Base-by-base conservation (phyloP, 2,329 filamentous ascomycete species). In the Bisporella sp. region DNA sequence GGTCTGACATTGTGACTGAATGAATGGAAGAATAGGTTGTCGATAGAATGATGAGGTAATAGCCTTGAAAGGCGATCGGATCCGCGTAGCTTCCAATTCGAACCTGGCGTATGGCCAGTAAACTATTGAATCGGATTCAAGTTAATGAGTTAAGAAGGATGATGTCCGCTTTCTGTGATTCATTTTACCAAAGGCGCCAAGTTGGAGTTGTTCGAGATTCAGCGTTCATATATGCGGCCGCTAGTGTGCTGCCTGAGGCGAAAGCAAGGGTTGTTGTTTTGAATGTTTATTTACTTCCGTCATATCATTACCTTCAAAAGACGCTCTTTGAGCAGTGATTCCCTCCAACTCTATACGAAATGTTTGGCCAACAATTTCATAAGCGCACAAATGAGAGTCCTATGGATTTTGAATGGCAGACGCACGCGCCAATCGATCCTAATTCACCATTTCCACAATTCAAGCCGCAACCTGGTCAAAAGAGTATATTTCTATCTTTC, bases 381-480 rank as follows among this genome's bases (percentile, higher is more conserved):
- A 72, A 72, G 57, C 72, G 81, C 59, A 79, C 75, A 2, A 76
- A 71, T 56, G 80, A 84, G 66, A 72, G 77, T 54, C 79, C 72
- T 55, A 85, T 85, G 81, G 81, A 84, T 59, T 85, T 78, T 77
- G 78, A 84, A 63, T 84, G 81, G 64, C 75, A 83, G 59, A 73
- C 71, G 31, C 66, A 70, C 45, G 79, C 75, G 1, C 79, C 79
- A 13, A 66, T 80, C 53, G 81, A 84, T 66, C 74, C 73, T 13
- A 79, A 77, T 7, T 83, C 80, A 56, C 81, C 81, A 2, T 84
- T 84, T 64, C 71, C 75, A 21, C 77, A 80, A 55, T 72, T 76
- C 37, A 70, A 72, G 39, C 50, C 56, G 12, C 56, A 59, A 21
- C 50, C 53, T 39, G 56, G 58, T 21, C 56, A 58, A 12, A 63